Evolutionary conservation across 202 grass and related monocot genomes (phyloP), one percentile per base, ranked within the genome.

Genomic region (Cymbopogon flexuosus): DNA sequence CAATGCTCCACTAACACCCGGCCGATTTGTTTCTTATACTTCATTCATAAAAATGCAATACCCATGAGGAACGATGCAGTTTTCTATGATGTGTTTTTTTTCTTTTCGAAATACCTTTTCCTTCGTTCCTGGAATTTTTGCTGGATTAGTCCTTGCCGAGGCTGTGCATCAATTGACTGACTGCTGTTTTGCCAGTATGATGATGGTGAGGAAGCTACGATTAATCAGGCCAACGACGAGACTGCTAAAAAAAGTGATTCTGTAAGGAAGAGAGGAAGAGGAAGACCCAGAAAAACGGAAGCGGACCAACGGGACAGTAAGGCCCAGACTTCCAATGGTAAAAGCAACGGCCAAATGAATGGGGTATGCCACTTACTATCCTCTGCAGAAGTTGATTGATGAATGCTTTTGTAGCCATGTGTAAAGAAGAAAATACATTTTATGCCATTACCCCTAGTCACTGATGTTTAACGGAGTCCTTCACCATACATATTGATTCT

Each of bases 281-380:
- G 62, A 37, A 66, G 69, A 3, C 22, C 86, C 39, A 62, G 68
- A 33, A 83, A 73, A 61, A 84, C 29, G 8, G 43, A 33, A 33
- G 2, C 18, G 3, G 80, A 33, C 14, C 36, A 62, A 24, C 4
- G 61, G 30, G 60, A 66, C 24, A 78, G 13, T 13, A 68, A 24
- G 78, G 54, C 16, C 61, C 37, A 68, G n/a, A 33, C 47, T 69
- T 65, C 47, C 7, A 60, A 79, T 0, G 47, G 58, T 12, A 49
- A 66, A 83, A 68, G 7, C 22, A 34, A 37, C 11, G 64, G 41
- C 3, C 22, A 62, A 70, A 63, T 22, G 14, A 49, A 73, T 10
- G 10, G 3, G 86, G 86, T 84, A 83, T 54, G 49, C 61, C 65
- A 13, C 36, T 27, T 62, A 3, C 19, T 39, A 64, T 64, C 16